A percentile compares a stretch with the other conserved stretches of the same genome.
Evolutionary conservation across 2,329 filamentous ascomycete genomes (phyloP).

Genomic region (Colletotrichum spinosum): DNA sequence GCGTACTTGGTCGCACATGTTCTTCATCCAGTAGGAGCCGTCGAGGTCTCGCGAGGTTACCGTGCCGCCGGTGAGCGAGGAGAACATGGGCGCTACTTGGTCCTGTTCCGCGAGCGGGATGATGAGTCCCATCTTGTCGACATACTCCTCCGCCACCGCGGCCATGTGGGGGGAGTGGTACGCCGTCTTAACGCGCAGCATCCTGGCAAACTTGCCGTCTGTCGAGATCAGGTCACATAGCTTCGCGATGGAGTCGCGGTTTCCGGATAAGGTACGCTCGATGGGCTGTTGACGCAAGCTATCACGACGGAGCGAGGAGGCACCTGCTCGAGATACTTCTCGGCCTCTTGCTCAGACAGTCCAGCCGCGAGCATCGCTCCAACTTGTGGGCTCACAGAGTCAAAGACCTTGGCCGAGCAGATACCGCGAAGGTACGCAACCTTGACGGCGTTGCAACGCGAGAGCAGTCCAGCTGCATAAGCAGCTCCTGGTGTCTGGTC

Average conservation of each 20-base stretch:
- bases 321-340: slow-evolving; percentile 12
- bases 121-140: not conserved
- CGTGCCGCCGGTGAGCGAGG: slow-evolving; percentile 21
- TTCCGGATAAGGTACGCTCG: slow-evolving; percentile 48
- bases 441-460: slow-evolving; percentile 43
- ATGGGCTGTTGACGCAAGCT: slow-evolving; percentile 53
- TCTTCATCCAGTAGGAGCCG: slow-evolving; percentile 13
- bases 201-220: slow-evolving; percentile 39
- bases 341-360: slow-evolving; percentile 36
- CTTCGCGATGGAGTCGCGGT: slow-evolving; percentile 33
- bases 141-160: slow-evolving; percentile 48
- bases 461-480: slow-evolving; percentile 50
- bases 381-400: slow-evolving; percentile 3
- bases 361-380: slow-evolving; percentile 49
- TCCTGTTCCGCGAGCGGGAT: slow-evolving; percentile 39
- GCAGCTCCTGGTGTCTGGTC: slow-evolving; percentile 47
- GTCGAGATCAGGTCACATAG: slow-evolving; percentile 39
- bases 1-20: slow-evolving; percentile 18
- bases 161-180: slow-evolving; percentile 52
- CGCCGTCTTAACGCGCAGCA: slow-evolving; percentile 31
- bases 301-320: slow-evolving; percentile 41
- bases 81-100: slow-evolving; percentile 41
- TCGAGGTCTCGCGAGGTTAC: slow-evolving; percentile 47
- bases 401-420: slow-evolving; percentile 14
- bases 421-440: slow-evolving; percentile 48